Conservation (phyloP, 169 alveolate genomes). For the Condylostoma magnum region DNA sequence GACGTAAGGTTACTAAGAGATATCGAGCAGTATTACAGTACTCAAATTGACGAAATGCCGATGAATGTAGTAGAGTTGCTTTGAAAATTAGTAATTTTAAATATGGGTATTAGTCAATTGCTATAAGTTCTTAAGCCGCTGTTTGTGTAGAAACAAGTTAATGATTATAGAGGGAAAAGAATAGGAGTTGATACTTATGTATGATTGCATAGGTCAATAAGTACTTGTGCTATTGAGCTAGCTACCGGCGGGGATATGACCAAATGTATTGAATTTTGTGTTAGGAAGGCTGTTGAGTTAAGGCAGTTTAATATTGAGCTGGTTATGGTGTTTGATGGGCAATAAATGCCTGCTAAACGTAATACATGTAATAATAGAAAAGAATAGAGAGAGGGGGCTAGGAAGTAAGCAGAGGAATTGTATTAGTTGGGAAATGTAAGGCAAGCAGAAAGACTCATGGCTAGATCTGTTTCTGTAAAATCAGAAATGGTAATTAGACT, state of each 20-base stretch:
- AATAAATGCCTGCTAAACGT: conserved; percentile 54
- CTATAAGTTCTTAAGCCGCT: too few species aligned
- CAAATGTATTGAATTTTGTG: background rate
- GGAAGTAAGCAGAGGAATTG: conserved; percentile 48
- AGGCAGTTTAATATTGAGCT: background rate
- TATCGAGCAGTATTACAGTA: conserved; percentile 96
- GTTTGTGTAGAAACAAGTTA: too few species aligned
- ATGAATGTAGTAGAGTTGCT: conserved; percentile 92
- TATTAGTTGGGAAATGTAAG: too few species aligned
- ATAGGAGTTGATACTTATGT: background rate
- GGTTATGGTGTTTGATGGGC: conserved; percentile 73
- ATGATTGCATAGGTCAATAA: background rate
- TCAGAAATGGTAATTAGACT: conserved; percentile 73
- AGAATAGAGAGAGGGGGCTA: conserved; percentile 48
- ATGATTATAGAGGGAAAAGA: too few species aligned
- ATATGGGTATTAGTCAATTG: background rate
- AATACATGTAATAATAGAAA: conserved; percentile 63
- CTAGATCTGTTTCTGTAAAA: conserved; percentile 58
- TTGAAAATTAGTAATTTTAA: conserved; percentile 39
- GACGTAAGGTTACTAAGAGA: conserved; percentile 95
- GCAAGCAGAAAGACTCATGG: conserved; percentile 55
- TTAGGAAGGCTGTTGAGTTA: background rate
- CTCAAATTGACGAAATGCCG: conserved; percentile 99
- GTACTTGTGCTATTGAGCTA: background rate
- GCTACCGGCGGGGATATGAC: background rate